These are phyloP conservation scores for Fistulinella cinereoalba DNA, from an alignment of 1,284 basidiomycete species.

Conservation along the genomic window DNA sequence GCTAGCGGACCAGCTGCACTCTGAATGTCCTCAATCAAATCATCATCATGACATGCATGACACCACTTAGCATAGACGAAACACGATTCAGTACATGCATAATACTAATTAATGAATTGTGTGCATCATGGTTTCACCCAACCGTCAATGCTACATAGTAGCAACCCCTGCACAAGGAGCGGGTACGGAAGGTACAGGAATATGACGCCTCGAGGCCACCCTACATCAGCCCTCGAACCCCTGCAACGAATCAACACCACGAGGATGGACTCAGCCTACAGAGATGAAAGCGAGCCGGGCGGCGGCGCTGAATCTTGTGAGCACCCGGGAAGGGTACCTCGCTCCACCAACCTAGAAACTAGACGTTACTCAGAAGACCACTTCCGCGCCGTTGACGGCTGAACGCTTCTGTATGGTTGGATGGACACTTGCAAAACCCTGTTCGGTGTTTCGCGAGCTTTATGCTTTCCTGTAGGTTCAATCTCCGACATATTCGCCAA, in stretches of 20 bases:
- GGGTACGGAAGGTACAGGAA: slow-evolving; percentile 73
- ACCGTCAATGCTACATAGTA: slow-evolving; percentile 78
- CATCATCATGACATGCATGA: too few relatives aligned
- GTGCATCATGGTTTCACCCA: slow-evolving; percentile 73
- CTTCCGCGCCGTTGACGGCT: slow-evolving; percentile 23
- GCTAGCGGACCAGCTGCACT: too few relatives aligned
- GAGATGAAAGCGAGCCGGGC: slow-evolving; percentile 33
- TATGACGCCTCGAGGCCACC: slow-evolving; percentile 58
- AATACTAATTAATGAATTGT: slow-evolving; percentile 39
- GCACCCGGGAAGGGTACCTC: slow-evolving; percentile 56
- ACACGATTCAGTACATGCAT: background rate
- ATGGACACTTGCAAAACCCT: slow-evolving; percentile 40
- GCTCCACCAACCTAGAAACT: slow-evolving; percentile 71
- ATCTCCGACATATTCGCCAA: background rate
- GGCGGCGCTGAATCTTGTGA: slow-evolving; percentile 62
- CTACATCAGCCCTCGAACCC: slow-evolving; percentile 39
- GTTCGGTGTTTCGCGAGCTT: slow-evolving; percentile 7
- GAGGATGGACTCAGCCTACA: slow-evolving; percentile 39
- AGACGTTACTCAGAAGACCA: slow-evolving; percentile 39
- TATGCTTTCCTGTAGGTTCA: slow-evolving; percentile 11
- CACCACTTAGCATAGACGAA: too few relatives aligned
- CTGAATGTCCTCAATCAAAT: too few relatives aligned
- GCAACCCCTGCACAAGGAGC: slow-evolving; percentile 38
- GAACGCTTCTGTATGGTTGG: slow-evolving; percentile 46
- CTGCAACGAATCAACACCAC: slow-evolving; percentile 52